A percentile compares a stretch with the other conserved stretches of the same genome.
Evolutionary conservation across 495 filamentous ascomycete species (phyloP).

Genomic region (Xylaria cubensis): DNA sequence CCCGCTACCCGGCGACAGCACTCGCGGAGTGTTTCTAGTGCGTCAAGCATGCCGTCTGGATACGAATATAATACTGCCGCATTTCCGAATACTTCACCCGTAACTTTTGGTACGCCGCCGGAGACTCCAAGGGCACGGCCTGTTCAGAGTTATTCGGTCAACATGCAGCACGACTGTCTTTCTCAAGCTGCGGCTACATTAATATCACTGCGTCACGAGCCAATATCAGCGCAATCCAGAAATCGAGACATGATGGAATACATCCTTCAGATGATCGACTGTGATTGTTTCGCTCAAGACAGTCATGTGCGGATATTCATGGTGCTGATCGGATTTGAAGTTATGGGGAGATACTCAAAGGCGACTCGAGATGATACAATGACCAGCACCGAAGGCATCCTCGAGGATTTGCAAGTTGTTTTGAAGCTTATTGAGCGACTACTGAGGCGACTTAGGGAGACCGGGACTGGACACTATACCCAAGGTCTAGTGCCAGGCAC

Average conservation of each 20-base stretch:
- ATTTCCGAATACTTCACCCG: conserved; percentile 19
- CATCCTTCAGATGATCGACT: conserved; percentile 27
- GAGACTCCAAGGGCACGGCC: conserved; percentile 24
- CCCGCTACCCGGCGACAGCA: conserved; percentile 20
- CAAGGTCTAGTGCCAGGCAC: conserved; percentile 13
- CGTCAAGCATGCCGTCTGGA: conserved; percentile 25
- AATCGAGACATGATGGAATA: conserved; percentile 28
- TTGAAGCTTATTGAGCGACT: conserved; percentile 27
- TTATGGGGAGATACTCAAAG: conserved; percentile 28
- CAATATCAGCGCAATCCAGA: conserved; percentile 7
- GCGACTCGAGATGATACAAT: conserved; percentile 18
- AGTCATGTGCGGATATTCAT: conserved; percentile 26
- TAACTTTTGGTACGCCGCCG: conserved; percentile 26
- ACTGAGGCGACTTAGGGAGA: conserved; percentile 25
- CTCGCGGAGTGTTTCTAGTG: conserved; percentile 29
- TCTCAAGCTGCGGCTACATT: conserved; percentile 26
- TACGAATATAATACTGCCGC: conserved; percentile 17
- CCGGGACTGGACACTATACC: conserved; percentile 15
- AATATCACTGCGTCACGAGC: conserved; percentile 22
- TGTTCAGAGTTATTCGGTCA: conserved; percentile 15
- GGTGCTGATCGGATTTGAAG: conserved; percentile 27
- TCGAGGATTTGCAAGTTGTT: conserved; percentile 29
- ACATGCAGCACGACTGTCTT: conserved; percentile 28
- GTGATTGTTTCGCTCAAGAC: conserved; percentile 27
- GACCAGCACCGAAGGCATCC: conserved; percentile 23